Evolutionary conservation across 495 filamentous ascomycete genomes (phyloP), one percentile per base, ranked within the genome.

Genomic region (Monascus purpureus): DNA sequence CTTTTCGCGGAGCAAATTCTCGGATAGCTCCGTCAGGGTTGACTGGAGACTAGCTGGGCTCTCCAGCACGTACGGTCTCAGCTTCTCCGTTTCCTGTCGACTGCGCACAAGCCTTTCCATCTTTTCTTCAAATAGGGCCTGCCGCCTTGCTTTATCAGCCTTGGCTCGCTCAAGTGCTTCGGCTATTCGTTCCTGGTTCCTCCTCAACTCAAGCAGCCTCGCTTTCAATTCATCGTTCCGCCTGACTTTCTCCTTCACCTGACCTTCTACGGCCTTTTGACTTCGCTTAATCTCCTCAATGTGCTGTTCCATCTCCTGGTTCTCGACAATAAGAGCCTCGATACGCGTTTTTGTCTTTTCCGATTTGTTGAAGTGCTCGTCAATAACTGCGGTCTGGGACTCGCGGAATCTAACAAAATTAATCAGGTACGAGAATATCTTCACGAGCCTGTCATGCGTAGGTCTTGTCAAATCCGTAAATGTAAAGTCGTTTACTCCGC

Each of bases 401-500:
- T 93, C 87, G 39, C 92, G 81, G 58, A 95, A 97, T 29, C 90
- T 73, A 31, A 94, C 85, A 56, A 97, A 97, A 57, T 97, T 97
- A 57, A 97, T 96, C 32, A 96, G 66, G 49, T 94, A 95, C 17
- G 80, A 88, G 46, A 96, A 86, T 37, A 95, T 86, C 55, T 82
- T 85, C 37, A 82, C 77, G 4, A 97, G 70, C 32, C 90, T 77
- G 32, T 77, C 77, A 46, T 83, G 80, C 8, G 84, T 92, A 15
- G 90, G 90, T 55, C 78, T 82, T 39, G 82, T 80, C 4, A 97
- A 54, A 47, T 97, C 90, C 17, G 72, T 71, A 55, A 96, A 93
- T 11, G 75, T 85, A 46, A 97, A 95, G 52, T 97, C 90, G 37
- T 73, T 75, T 39, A 97, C 81, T 25, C 83, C 82, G 49, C 90